Evolutionary conservation across 2,329 filamentous ascomycete species (phyloP), one percentile per base, ranked within the genome.

Genomic region (Plenodomus lindquistii): DNA sequence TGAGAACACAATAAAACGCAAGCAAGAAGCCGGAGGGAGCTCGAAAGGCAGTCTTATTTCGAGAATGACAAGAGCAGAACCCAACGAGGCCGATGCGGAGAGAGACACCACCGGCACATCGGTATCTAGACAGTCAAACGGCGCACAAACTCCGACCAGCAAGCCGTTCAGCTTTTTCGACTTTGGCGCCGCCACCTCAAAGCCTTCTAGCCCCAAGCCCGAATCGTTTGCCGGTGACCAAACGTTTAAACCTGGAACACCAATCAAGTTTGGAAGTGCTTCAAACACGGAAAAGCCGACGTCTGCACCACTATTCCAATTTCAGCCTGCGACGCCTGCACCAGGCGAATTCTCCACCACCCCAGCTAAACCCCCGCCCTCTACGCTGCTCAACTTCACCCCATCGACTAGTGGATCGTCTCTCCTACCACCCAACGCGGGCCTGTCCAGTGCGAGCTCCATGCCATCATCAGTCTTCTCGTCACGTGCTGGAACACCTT

Each of bases 401-500:
- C 39, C 54, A 4, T 44, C 60, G 16, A 50, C 39, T 11, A 42
- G 51, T 20, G 53, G 52, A 16, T 48, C 55, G 3, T 66, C 62
- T 5, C 40, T 63, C 15, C 56, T 66, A 21, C 44, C 60, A 2
- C 59, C 64, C 21, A 57, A 48, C 37, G 50, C 56, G 2, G 54
- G 50, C 17, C 39, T 51, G 9, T 65, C 63, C 9, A 61, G 58
- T 11, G 48, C 50, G 11, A 56, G 50, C 35, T 69, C 67, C 1
- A 58, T 54, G 4, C 47, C 60, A 1, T 63, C 59, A 2, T 71
- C 68, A 7, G 63, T 61, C 1, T 61, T 71, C 36, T 66, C 67
- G 4, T 71, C 71, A 3, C 71, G 71, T 21, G 71, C 71, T 31
- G 57, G 57, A 15, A 73, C 71, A 9, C 71, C 71, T 8, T 42